A percentile compares a stretch with the other conserved stretches of the same genome.
These are phyloP conservation scores for Pseudocercospora fijiensis DNA, from an alignment of 2,329 filamentous ascomycete species.

Conservation along the genomic window DNA sequence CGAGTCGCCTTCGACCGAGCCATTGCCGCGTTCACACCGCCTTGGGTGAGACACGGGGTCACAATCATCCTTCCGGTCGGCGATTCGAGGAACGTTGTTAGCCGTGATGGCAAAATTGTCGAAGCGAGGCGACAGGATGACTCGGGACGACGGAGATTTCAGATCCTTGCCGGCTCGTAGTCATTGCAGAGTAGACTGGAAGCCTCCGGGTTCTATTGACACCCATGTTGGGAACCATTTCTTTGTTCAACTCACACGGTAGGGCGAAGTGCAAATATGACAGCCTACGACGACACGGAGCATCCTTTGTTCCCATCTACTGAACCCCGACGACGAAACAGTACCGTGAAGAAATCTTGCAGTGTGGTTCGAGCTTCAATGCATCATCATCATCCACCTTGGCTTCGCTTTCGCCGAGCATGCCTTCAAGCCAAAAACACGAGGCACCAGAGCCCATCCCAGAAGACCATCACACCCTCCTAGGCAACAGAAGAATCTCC, in stretches of 20 bases:
- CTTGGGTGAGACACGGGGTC: constrained; percentile 49
- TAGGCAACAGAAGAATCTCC: neutral
- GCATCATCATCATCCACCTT: neutral
- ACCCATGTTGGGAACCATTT: neutral
- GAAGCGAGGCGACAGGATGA: constrained; percentile 28
- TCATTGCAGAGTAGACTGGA: neutral
- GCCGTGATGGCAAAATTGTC: constrained; percentile 19
- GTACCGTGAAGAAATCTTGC: no score
- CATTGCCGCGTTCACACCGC: constrained; percentile 47
- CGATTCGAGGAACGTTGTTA: constrained; percentile 46
- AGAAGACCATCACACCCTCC: neutral
- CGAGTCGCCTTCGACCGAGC: constrained; percentile 45
- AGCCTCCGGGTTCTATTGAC: neutral
- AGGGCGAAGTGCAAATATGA: neutral
- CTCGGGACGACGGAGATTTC: constrained; percentile 27
- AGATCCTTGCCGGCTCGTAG: neutral
- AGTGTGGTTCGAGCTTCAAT: neutral
- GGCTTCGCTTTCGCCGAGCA: neutral
- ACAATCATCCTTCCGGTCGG: constrained; percentile 53
- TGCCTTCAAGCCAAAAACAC: neutral
- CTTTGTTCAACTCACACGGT: neutral
- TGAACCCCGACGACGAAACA: neutral
- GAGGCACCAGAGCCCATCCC: neutral
- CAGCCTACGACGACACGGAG: neutral
- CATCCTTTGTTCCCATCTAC: neutral